Percentiles rank a stretch among this genome's conserved stretches.
Evolutionary conservation across 2,329 filamentous ascomycete species (phyloP).

Genomic region (Falciphora oryzae): DNA sequence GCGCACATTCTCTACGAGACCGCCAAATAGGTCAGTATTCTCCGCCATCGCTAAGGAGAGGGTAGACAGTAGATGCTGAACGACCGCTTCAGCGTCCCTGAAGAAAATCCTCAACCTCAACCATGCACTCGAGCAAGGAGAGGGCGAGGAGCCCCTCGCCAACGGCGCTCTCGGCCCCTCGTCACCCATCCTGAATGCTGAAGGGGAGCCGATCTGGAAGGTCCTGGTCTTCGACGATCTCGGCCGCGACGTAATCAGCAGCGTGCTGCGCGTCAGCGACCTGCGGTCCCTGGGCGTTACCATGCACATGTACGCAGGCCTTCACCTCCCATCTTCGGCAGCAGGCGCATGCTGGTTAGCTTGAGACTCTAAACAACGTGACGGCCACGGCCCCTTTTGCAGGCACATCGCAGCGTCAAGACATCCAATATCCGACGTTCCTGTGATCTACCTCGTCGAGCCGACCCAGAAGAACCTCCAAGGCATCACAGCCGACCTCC

Average conservation of each 20-base stretch:
- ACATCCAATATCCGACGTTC: constrained; percentile 92
- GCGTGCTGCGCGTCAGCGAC: constrained; percentile 89
- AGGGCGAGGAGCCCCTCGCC: constrained; percentile 56
- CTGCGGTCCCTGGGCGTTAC: constrained; percentile 91
- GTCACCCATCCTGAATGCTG: constrained; percentile 75
- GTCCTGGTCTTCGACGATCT: constrained; percentile 89
- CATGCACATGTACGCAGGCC: constrained; percentile 70
- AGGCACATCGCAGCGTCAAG: constrained; percentile 77
- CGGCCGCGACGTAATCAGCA: constrained; percentile 93
- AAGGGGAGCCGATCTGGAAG: constrained; percentile 96
- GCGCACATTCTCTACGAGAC: constrained; percentile 42
- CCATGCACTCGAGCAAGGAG: constrained; percentile 47
- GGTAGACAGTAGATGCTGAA: constrained; percentile 3
- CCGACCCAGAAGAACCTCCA: constrained; percentile 77
- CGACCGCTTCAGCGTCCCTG: constrained; percentile 62
- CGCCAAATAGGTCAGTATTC: constrained; percentile 41
- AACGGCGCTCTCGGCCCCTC: constrained; percentile 62
- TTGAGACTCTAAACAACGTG: background rate
- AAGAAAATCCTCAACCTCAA: constrained; percentile 96
- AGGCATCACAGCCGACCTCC: constrained; percentile 76
- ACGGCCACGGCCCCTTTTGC: background rate
- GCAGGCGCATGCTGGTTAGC: background rate
- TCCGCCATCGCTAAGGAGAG: background rate
- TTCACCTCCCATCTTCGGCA: background rate
- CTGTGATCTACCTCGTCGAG: constrained; percentile 93